These are phyloP conservation scores for Massospora cicadina DNA, from an alignment of 371 early-diverging fungal species.

Conservation along the genomic window DNA sequence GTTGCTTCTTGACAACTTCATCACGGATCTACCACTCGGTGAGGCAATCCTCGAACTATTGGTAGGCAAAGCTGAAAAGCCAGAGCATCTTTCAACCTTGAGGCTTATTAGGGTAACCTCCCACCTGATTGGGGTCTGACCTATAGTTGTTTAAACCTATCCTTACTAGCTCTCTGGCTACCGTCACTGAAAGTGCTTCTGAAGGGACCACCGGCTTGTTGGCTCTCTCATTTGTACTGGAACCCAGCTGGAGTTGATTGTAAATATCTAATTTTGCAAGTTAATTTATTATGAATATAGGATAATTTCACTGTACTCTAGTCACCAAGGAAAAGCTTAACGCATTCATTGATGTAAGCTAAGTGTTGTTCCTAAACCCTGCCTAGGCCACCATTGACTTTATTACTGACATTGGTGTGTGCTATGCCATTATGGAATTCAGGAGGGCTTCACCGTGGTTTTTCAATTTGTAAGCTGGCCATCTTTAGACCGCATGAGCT, in stretches of 20 bases:
- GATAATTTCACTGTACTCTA: background rate
- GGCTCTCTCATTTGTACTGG: slow-evolving; percentile 13
- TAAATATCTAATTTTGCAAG: slow-evolving; percentile 32
- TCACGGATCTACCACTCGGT: slow-evolving; percentile 69
- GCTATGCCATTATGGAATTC: slow-evolving; percentile 53
- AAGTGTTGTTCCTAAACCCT: slow-evolving; percentile 36
- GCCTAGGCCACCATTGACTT: slow-evolving; percentile 38
- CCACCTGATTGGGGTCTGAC: too few species aligned
- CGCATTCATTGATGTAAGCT: slow-evolving; percentile 14
- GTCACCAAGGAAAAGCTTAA: background rate
- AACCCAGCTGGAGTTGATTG: slow-evolving; percentile 26
- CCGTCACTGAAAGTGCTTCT: slow-evolving; percentile 45
- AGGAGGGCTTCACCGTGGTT: slow-evolving; percentile 55
- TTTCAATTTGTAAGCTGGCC: slow-evolving; percentile 49
- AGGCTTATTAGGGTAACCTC: background rate
- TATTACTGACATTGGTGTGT: slow-evolving; percentile 29
- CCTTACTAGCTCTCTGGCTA: background rate
- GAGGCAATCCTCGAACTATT: slow-evolving; percentile 49
- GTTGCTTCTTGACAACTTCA: slow-evolving; percentile 68
- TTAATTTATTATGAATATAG: too few species aligned
- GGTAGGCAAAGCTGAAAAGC: slow-evolving; percentile 18
- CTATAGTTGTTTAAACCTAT: background rate
- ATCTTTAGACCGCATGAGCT: slow-evolving; percentile 56
- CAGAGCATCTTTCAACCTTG: background rate
- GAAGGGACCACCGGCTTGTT: slow-evolving; percentile 53